Base-by-base conservation (phyloP, 2,329 filamentous ascomycete genomes). In the Beauveria rudraprayagi region DNA sequence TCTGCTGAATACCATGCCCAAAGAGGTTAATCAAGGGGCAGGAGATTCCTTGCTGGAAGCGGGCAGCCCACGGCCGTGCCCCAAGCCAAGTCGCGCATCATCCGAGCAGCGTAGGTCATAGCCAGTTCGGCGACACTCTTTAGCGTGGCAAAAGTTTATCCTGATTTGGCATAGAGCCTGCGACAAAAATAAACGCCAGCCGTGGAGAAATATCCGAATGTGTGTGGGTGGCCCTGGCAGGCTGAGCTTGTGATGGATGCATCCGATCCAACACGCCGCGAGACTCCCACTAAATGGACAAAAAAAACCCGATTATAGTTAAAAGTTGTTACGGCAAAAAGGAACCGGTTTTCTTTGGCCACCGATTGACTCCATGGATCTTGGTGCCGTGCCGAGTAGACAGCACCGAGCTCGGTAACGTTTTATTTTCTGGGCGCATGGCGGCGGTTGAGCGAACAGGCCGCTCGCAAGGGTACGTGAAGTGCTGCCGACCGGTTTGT, bases 51-150 rank as follows among this genome's bases (percentile, higher is more conserved):
- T 50, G 54, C 5, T 47, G 24, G 3, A 11, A 47, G 22, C 41
- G 28, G 22, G 54, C 28, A 47, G 26, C 22, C 54, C 5, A 48
- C 41, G 54, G 54, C 54, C 54, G 43, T 56, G 54, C 55, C 41
- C 55, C 8, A 5, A 34, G 55, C 30, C 44, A 57, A 28, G 55
- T 10, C 44, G 44, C 26, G 54, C 40, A 34, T 44, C 54, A 48
- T 57, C 55, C 55, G 55, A 57, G 55, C 55, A 57, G 22, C 14
- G 7, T 10, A 37, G 54, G 54, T 56, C 54, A 47, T 19, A 57
- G 30, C 46, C 30, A 50, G 28, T 46, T 46, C 10, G 26, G 19
- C 19, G 43, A 6, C 34, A 26, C 24, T 16, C 53, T 46, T 9
- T 19, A n/a, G 54, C 19, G 26, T 48, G 19, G 28, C 11, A 26